phyloP scores from a whole-genome alignment of 2,329 filamentous ascomycete species.

The Pseudopyrenochaeta lycopersici region DNA sequence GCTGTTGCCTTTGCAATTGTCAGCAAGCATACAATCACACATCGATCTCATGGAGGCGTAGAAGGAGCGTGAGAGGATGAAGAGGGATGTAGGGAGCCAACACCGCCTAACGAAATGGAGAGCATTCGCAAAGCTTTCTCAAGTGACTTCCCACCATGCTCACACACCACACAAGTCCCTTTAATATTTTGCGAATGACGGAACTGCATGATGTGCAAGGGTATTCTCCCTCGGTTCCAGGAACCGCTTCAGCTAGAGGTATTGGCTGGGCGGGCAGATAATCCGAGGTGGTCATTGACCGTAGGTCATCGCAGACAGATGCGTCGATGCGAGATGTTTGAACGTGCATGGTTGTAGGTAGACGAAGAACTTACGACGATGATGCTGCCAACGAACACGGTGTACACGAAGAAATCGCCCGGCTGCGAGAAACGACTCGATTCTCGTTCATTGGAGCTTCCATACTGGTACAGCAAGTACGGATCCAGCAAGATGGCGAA shows the following conservation, averaged over 20 bases:
- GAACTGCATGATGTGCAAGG: slow-evolving; percentile 58
- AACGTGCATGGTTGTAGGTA: slow-evolving; percentile 32
- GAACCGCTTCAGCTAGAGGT: slow-evolving; percentile 63
- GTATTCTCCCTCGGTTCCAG: slow-evolving; percentile 64
- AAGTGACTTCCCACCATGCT: slow-evolving; percentile 63
- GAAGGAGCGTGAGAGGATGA: slow-evolving; percentile 8
- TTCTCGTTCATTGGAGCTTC: slow-evolving; percentile 75
- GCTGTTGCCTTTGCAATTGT: slow-evolving; percentile 60
- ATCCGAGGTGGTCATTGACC: slow-evolving; percentile 62
- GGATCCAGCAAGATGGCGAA: slow-evolving; percentile 74
- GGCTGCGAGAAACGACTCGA: slow-evolving; percentile 76
- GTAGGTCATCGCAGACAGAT: slow-evolving; percentile 24
- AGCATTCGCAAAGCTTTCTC: slow-evolving; percentile 64
- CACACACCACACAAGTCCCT: slow-evolving; percentile 57
- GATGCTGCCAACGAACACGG: slow-evolving; percentile 74
- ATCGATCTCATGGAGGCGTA: slow-evolving; percentile 10
- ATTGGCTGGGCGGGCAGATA: slow-evolving; percentile 63
- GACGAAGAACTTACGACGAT: slow-evolving; percentile 75
- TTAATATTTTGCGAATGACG: slow-evolving; percentile 62
- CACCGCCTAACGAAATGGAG: slow-evolving; percentile 65
- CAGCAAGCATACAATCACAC: slow-evolving; percentile 31
- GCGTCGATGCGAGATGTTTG: slow-evolving; percentile 26
- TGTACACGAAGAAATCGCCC: slow-evolving; percentile 82
- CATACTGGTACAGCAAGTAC: slow-evolving; percentile 81
- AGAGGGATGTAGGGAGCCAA: slow-evolving; percentile 70